These are phyloP conservation scores for Clathrospora elynae DNA, from an alignment of 2,329 filamentous ascomycete species.

Conservation along the genomic window DNA sequence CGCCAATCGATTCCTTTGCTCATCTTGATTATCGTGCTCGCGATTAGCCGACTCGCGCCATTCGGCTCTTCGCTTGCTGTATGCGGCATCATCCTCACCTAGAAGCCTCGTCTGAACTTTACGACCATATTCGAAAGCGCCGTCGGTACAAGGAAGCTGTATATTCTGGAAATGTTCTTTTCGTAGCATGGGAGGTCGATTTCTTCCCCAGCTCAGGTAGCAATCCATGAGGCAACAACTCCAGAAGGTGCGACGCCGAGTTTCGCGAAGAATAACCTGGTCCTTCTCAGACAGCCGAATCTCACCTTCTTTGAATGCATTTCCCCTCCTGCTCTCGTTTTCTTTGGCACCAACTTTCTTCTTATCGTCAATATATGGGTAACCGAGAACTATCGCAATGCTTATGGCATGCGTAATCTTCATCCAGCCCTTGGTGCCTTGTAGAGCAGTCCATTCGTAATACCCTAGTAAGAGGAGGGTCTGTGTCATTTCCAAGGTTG, in stretches of 20 bases:
- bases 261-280: conserved; percentile 64
- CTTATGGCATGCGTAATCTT: conserved; percentile 65
- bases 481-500: conserved; percentile 68
- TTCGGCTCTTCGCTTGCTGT: conserved; percentile 17
- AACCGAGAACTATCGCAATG: conserved; percentile 57
- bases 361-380: conserved; percentile 36
- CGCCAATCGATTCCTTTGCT: conserved; percentile 1
- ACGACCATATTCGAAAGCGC: conserved; percentile 66
- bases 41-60: conserved; percentile 7
- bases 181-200: conserved; percentile 64
- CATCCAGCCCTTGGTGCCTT: conserved; percentile 68
- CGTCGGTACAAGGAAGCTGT: conserved; percentile 70
- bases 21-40: conserved; percentile 3
- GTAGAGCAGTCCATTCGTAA: conserved; percentile 72
- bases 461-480: conserved; percentile 72
- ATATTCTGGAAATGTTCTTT: conserved; percentile 63
- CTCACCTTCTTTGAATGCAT: conserved; percentile 9
- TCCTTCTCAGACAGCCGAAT: conserved; percentile 36
- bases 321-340: too few relatives aligned
- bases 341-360: too few relatives aligned
- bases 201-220: conserved; percentile 68
- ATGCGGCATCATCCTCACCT: conserved; percentile 24
- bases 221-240: conserved; percentile 75
- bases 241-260: conserved; percentile 72
- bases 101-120: conserved; percentile 56